Conservation (phyloP, 805 yeast genomes). For the Ogataea pignaliae region DNA sequence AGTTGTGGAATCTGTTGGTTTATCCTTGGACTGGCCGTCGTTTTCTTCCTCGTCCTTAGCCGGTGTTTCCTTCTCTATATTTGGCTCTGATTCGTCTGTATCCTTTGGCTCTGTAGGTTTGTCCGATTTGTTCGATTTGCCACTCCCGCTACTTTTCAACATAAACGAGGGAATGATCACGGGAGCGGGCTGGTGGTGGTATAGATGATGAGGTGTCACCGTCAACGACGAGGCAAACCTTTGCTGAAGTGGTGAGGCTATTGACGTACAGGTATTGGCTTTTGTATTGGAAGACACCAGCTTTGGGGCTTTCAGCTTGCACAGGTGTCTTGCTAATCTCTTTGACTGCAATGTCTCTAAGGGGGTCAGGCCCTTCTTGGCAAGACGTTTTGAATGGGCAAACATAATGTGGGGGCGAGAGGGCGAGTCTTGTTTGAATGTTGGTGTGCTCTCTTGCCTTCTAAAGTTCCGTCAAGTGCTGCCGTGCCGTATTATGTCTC, state of each 20-base stretch:
- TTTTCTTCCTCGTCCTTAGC: conserved; percentile 6
- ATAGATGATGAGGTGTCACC: too few species aligned
- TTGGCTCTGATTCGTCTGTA: not conserved
- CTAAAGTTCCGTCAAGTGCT: too few species aligned
- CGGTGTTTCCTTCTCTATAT: not conserved
- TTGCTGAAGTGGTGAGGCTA: too few species aligned
- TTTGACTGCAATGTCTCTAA: not conserved
- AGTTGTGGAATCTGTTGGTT: conserved; percentile 15
- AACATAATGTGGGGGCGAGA: conserved; percentile 12
- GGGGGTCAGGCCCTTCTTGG: not conserved
- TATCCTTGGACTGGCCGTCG: conserved; percentile 29
- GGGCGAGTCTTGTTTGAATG: not conserved
- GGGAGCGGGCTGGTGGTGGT: too few species aligned
- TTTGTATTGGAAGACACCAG: too few species aligned
- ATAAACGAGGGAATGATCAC: too few species aligned
- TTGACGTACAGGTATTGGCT: too few species aligned
- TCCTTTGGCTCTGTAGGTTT: too few species aligned
- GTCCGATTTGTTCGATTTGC: too few species aligned
- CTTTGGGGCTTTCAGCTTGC: conserved; percentile 1
- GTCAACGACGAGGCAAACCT: too few species aligned
- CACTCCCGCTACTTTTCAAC: too few species aligned
- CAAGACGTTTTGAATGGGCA: conserved; percentile 8
- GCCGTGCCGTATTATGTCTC: too few species aligned
- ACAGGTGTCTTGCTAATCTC: conserved; percentile 11
- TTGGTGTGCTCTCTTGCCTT: not conserved